phyloP scores from a whole-genome alignment of 805 yeast genomes.

The Candida qinlingensis region DNA sequence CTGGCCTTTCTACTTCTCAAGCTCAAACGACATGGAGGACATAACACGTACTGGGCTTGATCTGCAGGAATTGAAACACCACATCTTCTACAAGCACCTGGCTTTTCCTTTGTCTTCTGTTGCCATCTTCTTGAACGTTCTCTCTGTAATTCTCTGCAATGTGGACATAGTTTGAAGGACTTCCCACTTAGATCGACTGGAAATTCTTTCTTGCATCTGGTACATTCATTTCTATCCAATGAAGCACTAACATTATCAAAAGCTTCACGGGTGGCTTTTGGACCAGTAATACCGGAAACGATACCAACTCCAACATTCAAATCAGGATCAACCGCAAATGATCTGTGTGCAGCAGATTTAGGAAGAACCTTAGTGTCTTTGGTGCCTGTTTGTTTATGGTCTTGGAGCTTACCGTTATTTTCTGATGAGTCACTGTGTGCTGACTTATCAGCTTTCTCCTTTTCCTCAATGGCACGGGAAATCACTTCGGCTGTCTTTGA shows the following conservation, averaged over 20 bases:
- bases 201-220: slow-evolving; percentile 57
- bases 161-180: slow-evolving; percentile 52
- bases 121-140: slow-evolving; percentile 65
- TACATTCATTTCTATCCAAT: slow-evolving; percentile 29
- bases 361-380: neutral
- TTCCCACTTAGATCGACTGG: slow-evolving; percentile 32
- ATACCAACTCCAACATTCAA: slow-evolving; percentile 23
- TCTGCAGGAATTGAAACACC: slow-evolving; percentile 49
- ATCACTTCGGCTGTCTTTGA: slow-evolving; percentile 21
- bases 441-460: slow-evolving; percentile 25
- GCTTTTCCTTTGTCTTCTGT: slow-evolving; percentile 49
- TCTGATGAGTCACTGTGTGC: slow-evolving; percentile 48
- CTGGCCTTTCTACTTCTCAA: slow-evolving; percentile 51
- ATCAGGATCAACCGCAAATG: slow-evolving; percentile 20
- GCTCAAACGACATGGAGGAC: slow-evolving; percentile 53
- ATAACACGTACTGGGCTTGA: slow-evolving; percentile 48
- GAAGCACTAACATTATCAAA: slow-evolving; percentile 2
- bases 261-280: slow-evolving; percentile 12
- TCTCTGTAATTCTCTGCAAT: slow-evolving; percentile 59
- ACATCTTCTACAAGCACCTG: slow-evolving; percentile 41
- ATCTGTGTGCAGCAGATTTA: slow-evolving; percentile 7
- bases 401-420: slow-evolving; percentile 56
- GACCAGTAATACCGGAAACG: slow-evolving; percentile 18
- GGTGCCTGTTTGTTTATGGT: no score
- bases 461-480: slow-evolving; percentile 25